Percentiles rank a stretch among this genome's conserved stretches.
Conservation (phyloP, 2,329 filamentous ascomycete genomes). For the Monosporascus sp. region DNA sequence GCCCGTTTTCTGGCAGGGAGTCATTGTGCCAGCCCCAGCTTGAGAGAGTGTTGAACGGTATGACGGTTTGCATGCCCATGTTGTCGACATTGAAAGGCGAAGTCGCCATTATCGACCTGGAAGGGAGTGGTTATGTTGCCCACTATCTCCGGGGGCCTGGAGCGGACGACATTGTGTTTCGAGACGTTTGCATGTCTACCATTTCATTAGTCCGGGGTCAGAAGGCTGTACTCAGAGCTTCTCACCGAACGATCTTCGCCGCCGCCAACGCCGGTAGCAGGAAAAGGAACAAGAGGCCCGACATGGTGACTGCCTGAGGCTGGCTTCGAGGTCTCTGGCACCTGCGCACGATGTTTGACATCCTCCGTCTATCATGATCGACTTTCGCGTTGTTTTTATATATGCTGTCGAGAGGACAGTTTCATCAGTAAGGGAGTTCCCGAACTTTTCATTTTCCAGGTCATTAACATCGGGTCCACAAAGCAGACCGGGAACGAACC, state of each 20-base stretch:
- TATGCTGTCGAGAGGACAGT: neutral
- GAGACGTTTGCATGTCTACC: slow-evolving; percentile 15
- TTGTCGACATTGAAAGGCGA: slow-evolving; percentile 26
- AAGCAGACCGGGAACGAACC: neutral
- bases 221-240: neutral
- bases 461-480: neutral
- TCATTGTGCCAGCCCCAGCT: slow-evolving; percentile 27
- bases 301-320: slow-evolving; percentile 1
- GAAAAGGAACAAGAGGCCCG: slow-evolving; percentile 1
- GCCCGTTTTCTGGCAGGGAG: slow-evolving; percentile 30
- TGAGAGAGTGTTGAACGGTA: slow-evolving; percentile 23
- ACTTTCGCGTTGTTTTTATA: neutral
- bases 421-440: neutral
- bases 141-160: slow-evolving; percentile 9
- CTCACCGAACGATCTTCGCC: slow-evolving; percentile 7
- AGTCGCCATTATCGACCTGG: slow-evolving; percentile 24
- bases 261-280: slow-evolving; percentile 5
- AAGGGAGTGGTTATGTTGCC: slow-evolving; percentile 21
- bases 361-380: neutral
- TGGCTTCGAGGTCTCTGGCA: neutral
- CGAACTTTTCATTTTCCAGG: neutral
- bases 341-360: neutral
- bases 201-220: neutral
- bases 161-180: slow-evolving; percentile 18
- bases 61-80: slow-evolving; percentile 23